Evolutionary conservation across 2,329 filamentous ascomycete genomes (phyloP).

Genomic region (Claviceps africana): DNA sequence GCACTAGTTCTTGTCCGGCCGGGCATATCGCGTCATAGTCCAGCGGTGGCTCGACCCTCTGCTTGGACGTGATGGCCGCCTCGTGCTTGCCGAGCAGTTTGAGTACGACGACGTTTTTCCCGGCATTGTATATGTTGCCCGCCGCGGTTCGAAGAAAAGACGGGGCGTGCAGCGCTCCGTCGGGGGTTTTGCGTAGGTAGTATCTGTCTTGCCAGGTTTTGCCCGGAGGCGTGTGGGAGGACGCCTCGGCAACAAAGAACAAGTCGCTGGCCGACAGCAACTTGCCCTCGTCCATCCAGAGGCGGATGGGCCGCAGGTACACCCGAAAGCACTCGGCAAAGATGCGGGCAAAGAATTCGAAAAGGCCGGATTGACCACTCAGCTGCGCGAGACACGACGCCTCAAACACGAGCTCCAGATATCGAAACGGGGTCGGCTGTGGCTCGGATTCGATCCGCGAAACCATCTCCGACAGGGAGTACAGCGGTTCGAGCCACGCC

Average conservation of each 20-base stretch:
- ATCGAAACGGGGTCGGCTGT: conserved; percentile 47
- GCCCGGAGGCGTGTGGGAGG: conserved; percentile 41
- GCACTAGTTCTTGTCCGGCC: conserved; percentile 34
- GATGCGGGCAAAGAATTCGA: conserved; percentile 48
- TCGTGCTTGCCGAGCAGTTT: conserved; percentile 49
- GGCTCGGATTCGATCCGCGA: conserved; percentile 37
- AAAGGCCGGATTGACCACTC: conserved; percentile 46
- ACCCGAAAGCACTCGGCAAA: conserved; percentile 73
- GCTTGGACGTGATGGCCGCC: conserved; percentile 15
- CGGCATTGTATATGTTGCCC: conserved; percentile 66
- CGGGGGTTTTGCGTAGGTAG: conserved; percentile 45
- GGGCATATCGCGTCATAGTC: conserved; percentile 44
- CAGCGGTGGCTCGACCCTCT: conserved; percentile 31
- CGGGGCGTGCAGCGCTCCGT: conserved; percentile 53
- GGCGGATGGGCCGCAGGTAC: conserved; percentile 65
- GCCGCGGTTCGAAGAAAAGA: conserved; percentile 58
- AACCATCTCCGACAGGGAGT: conserved; percentile 48
- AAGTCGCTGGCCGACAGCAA: conserved; percentile 50
- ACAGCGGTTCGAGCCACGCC: conserved; percentile 38
- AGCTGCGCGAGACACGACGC: conserved; percentile 56
- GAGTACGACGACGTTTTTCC: conserved; percentile 80
- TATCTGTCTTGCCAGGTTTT: conserved; percentile 69
- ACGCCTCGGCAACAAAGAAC: conserved; percentile 59
- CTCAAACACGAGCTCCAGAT: conserved; percentile 66
- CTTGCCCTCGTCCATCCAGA: conserved; percentile 74